Conservation (phyloP, 345 rosid species). For the Lepidium africanum region DNA sequence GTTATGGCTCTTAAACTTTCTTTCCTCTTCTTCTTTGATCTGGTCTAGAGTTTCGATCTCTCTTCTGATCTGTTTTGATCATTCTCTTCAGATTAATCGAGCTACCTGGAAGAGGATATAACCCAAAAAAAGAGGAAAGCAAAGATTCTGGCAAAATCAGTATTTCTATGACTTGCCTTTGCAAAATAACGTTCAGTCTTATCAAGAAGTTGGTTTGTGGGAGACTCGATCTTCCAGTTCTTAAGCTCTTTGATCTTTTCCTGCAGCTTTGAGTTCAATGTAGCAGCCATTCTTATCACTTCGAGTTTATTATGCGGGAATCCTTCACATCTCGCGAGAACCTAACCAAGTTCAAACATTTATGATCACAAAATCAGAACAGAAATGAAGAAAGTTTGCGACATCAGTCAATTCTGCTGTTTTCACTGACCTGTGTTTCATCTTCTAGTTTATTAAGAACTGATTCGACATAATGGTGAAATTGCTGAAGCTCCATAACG, state of each 20-base stretch:
- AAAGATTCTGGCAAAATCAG: background rate
- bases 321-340: constrained; percentile 75
- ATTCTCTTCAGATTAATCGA: background rate
- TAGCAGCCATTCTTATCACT: constrained; percentile 61
- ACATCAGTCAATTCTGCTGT: background rate
- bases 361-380: background rate
- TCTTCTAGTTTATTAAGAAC: constrained; percentile 68
- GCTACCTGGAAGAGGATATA: background rate
- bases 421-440: constrained; percentile 66
- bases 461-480: constrained; percentile 63
- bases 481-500: constrained; percentile 58
- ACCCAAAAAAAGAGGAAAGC: background rate
- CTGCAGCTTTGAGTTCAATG: constrained; percentile 49
- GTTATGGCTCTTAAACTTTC: constrained; percentile 57
- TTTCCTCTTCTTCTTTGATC: constrained; percentile 62
- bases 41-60: constrained; percentile 66
- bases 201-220: constrained; percentile 55
- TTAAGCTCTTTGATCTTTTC: constrained; percentile 47
- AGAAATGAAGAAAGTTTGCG: background rate
- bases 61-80: constrained; percentile 50
- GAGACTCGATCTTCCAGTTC: constrained; percentile 59
- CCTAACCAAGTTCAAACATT: constrained; percentile 36
- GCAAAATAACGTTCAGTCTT: constrained; percentile 63
- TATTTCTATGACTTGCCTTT: constrained; percentile 42
- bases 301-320: constrained; percentile 78